phyloP scores from a whole-genome alignment of 164 flowering plant species.

The Warburgia ugandensis region DNA sequence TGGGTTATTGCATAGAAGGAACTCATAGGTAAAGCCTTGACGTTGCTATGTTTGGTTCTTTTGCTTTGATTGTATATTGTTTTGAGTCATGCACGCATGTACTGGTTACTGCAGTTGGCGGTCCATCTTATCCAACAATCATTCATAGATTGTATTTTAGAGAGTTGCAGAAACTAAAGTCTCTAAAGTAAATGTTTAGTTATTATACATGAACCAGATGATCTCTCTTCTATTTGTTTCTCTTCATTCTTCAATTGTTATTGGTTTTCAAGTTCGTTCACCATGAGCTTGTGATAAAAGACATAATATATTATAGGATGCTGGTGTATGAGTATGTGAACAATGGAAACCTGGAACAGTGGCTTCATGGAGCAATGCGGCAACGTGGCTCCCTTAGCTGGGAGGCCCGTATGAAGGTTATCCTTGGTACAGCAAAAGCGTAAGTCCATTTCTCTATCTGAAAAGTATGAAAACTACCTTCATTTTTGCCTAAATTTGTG shows the following conservation, averaged over 20 bases:
- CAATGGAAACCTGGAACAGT: conserved; percentile 23
- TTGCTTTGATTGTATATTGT: neutral
- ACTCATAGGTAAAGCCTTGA: conserved; percentile 12
- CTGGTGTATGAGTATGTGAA: conserved; percentile 18
- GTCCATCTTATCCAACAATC: too few species aligned
- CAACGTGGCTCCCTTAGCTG: conserved; percentile 26
- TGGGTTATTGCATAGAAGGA: conserved; percentile 20
- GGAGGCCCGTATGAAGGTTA: conserved; percentile 36
- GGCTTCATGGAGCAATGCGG: conserved; percentile 37
- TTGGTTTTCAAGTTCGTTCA: neutral
- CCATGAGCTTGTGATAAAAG: neutral
- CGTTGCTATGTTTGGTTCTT: neutral
- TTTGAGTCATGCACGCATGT: too few species aligned
- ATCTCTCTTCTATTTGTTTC: too few species aligned
- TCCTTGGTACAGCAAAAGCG: conserved; percentile 34
- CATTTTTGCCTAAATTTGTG: neutral
- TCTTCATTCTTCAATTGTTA: too few species aligned
- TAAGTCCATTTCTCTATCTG: conserved; percentile 10
- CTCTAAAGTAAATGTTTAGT: too few species aligned
- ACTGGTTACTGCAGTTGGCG: too few species aligned
- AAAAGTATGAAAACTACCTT: too few species aligned
- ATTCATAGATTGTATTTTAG: too few species aligned
- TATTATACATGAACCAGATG: too few species aligned
- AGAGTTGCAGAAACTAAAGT: too few species aligned
- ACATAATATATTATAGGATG: conserved; percentile 12